phyloP scores from a whole-genome alignment of 139 green algal genomes.

The Picochlorum sp. region DNA sequence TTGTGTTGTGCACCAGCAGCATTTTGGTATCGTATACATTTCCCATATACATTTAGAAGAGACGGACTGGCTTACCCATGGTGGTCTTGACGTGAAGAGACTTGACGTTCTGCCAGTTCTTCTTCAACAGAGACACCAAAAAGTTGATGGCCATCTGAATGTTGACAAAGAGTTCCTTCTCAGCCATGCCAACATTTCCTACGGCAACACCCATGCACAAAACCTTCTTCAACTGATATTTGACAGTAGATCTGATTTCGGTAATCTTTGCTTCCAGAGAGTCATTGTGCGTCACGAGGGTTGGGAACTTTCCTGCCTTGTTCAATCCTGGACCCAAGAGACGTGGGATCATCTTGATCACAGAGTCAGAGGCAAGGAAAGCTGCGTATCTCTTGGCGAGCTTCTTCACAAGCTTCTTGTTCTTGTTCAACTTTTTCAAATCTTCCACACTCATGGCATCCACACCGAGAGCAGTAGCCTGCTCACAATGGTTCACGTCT shows the following conservation, averaged over 20 bases:
- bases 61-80: conserved; percentile 90
- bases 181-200: conserved; percentile 84
- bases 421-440: conserved; percentile 99
- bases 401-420: conserved; percentile 99
- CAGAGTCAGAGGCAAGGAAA: conserved; percentile 94
- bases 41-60: conserved; percentile 73
- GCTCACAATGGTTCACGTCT: conserved; percentile 97
- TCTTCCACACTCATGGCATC: conserved; percentile 91
- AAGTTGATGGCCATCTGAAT: conserved; percentile 92
- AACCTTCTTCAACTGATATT: conserved; percentile 99
- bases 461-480: conserved; percentile 74
- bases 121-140: conserved; percentile 98
- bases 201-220: conserved; percentile 97
- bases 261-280: conserved; percentile 80
- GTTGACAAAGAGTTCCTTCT: conserved; percentile 82
- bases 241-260: conserved; percentile 88
- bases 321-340: conserved; percentile 95
- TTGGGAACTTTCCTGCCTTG: conserved; percentile 99
- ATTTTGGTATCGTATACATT: conserved; percentile 12
- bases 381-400: conserved; percentile 90
- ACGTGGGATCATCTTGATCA: conserved; percentile 99
- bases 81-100: conserved; percentile 94
- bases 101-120: conserved; percentile 99
- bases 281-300: conserved; percentile 71
- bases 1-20: conserved; percentile 6